A percentile compares a stretch with the other conserved stretches of the same genome.
phyloP scores from a whole-genome alignment of 2,329 filamentous ascomycete species.

The Sphaerulina vaccinii region DNA sequence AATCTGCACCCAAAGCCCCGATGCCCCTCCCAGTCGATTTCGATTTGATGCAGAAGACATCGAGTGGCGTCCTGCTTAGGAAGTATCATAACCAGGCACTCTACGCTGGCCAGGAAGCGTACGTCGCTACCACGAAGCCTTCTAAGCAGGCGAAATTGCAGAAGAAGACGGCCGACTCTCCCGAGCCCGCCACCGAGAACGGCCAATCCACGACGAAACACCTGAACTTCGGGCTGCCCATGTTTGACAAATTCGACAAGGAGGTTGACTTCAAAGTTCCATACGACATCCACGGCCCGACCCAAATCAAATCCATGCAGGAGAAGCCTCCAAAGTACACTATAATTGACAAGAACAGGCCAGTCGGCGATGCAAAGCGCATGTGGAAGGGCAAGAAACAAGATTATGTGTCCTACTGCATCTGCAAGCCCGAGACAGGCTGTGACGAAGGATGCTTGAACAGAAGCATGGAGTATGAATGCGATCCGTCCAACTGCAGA shows the following conservation, averaged over 20 bases:
- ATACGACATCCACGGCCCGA: slow-evolving; percentile 83
- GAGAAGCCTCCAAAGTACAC: slow-evolving; percentile 92
- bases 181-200: slow-evolving; percentile 13
- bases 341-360: slow-evolving; percentile 89
- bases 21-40: slow-evolving; percentile 24
- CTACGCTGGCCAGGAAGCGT: slow-evolving; percentile 74
- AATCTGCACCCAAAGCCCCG: slow-evolving; percentile 25
- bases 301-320: slow-evolving; percentile 65
- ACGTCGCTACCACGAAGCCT: slow-evolving; percentile 40
- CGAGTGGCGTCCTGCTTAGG: slow-evolving; percentile 56
- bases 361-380: slow-evolving; percentile 51
- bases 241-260: slow-evolving; percentile 53
- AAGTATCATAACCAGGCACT: slow-evolving; percentile 79
- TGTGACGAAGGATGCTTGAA: slow-evolving; percentile 93
- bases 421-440: slow-evolving; percentile 65
- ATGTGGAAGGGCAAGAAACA: slow-evolving; percentile 35
- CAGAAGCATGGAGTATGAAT: slow-evolving; percentile 95
- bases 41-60: slow-evolving; percentile 31
- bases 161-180: slow-evolving; percentile 36
- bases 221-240: slow-evolving; percentile 35
- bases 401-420: slow-evolving; percentile 53
- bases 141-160: slow-evolving; percentile 46
- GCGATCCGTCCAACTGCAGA: slow-evolving; percentile 84
- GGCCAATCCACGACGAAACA: slow-evolving; percentile 54
- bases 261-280: slow-evolving; percentile 79